These are phyloP conservation scores for Quercus dentata DNA, from an alignment of 306 rosid species.

Conservation along the genomic window DNA sequence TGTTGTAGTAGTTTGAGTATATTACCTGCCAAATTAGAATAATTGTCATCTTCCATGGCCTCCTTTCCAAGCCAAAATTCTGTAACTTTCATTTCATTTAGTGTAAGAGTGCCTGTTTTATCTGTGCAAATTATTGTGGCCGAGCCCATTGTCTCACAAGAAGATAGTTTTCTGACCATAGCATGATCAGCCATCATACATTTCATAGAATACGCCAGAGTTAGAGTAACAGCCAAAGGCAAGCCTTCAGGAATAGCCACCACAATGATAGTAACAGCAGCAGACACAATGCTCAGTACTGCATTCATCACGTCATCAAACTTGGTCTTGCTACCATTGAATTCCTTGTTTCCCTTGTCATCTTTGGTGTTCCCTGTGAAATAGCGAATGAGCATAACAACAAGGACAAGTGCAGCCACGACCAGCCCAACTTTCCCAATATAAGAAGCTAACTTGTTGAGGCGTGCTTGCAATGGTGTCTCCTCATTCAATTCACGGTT, in stretches of 20 bases:
- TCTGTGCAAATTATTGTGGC: conserved; percentile 26
- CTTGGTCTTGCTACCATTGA: conserved; percentile 21
- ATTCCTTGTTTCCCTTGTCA: conserved; percentile 1
- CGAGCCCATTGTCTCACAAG: conserved; percentile 27
- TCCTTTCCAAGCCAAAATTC: conserved; percentile 27
- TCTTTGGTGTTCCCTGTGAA: conserved; percentile 23
- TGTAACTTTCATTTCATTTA: conserved; percentile 27
- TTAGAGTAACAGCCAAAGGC: conserved; percentile 24
- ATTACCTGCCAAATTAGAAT: neutral
- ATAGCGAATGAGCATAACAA: conserved; percentile 15
- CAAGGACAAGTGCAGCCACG: conserved; percentile 15
- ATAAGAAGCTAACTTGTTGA: conserved; percentile 15
- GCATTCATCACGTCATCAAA: conserved; percentile 12
- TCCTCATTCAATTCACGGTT: conserved; percentile 8
- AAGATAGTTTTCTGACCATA: conserved; percentile 25
- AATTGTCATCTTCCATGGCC: neutral
- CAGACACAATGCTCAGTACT: conserved; percentile 9
- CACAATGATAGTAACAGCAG: conserved; percentile 20
- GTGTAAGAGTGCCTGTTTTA: conserved; percentile 26
- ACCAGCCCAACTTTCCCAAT: conserved; percentile 21
- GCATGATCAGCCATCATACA: conserved; percentile 28
- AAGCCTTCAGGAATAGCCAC: conserved; percentile 31
- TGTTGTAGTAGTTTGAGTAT: conserved; percentile 10
- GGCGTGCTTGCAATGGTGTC: conserved; percentile 18
- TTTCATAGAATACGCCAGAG: conserved; percentile 28